phyloP scores from a whole-genome alignment of 202 grass and related monocot genomes.

The Hordeum pubiflorum region DNA sequence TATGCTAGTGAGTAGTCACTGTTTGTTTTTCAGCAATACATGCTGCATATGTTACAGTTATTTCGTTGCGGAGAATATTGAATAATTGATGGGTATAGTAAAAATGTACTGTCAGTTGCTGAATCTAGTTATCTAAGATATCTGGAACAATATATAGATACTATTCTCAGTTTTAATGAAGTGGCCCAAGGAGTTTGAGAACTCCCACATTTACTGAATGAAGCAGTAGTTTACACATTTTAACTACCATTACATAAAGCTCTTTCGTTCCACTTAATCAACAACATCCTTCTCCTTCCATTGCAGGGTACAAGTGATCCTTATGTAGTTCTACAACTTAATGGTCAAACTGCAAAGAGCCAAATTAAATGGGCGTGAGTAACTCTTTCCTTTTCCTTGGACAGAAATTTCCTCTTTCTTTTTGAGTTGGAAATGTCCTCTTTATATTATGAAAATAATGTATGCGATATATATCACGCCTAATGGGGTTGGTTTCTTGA shows the following conservation, averaged over 20 bases:
- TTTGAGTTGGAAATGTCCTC: neutral
- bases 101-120: neutral
- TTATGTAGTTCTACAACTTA: slow-evolving; percentile 75
- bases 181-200: neutral
- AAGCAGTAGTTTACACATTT: neutral
- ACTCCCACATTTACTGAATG: neutral
- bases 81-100: neutral
- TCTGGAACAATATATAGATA: neutral
- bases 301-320: slow-evolving; percentile 96
- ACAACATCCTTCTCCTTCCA: neutral
- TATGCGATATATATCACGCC: neutral
- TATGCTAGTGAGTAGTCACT: neutral
- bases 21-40: neutral
- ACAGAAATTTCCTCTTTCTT: neutral
- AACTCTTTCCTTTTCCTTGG: slow-evolving; percentile 14
- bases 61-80: neutral
- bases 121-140: neutral
- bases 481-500: neutral
- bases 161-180: neutral
- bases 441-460: neutral
- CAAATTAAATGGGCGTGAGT: slow-evolving; percentile 98
- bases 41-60: neutral
- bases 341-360: slow-evolving; percentile 67
- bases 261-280: neutral
- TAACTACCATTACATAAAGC: neutral